Evolutionary conservation across 2,329 filamentous ascomycete genomes (phyloP).

Genomic region (Aspergillus japonicus): DNA sequence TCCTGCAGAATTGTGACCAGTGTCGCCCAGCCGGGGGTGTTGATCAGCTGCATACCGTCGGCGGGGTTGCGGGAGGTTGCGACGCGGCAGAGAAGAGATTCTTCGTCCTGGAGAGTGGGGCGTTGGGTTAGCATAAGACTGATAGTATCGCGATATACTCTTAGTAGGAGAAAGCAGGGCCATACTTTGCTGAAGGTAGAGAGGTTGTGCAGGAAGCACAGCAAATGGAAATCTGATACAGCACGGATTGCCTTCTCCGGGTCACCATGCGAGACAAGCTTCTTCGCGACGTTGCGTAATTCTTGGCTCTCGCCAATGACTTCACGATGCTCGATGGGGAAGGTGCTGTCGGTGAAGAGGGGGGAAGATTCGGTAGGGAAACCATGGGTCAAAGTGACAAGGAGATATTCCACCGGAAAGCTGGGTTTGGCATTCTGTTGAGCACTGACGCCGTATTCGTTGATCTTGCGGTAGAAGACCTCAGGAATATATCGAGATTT

Average conservation of each 20-base stretch:
- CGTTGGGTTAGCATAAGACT: background rate
- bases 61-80: slow-evolving; percentile 77
- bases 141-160: background rate
- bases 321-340: slow-evolving; percentile 90
- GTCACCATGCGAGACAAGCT: slow-evolving; percentile 66
- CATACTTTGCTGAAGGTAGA: slow-evolving; percentile 80
- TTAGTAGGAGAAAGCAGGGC: slow-evolving; percentile 4
- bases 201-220: slow-evolving; percentile 81
- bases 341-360: slow-evolving; percentile 68
- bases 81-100: slow-evolving; percentile 78
- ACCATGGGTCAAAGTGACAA: slow-evolving; percentile 93
- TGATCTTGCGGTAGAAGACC: slow-evolving; percentile 92
- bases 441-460: slow-evolving; percentile 94
- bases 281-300: slow-evolving; percentile 64
- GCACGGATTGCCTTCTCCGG: slow-evolving; percentile 62
- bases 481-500: slow-evolving; percentile 90
- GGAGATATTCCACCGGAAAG: slow-evolving; percentile 94
- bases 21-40: slow-evolving; percentile 90
- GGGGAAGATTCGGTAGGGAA: slow-evolving; percentile 82
- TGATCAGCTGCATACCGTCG: slow-evolving; percentile 78
- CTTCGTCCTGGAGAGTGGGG: slow-evolving; percentile 70
- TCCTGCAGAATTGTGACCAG: slow-evolving; percentile 89
- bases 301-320: slow-evolving; percentile 84
- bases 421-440: slow-evolving; percentile 96
- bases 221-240: slow-evolving; percentile 89